phyloP scores from a whole-genome alignment of 192 early-diverging fungal species.

The Gonapodya prolifera region DNA sequence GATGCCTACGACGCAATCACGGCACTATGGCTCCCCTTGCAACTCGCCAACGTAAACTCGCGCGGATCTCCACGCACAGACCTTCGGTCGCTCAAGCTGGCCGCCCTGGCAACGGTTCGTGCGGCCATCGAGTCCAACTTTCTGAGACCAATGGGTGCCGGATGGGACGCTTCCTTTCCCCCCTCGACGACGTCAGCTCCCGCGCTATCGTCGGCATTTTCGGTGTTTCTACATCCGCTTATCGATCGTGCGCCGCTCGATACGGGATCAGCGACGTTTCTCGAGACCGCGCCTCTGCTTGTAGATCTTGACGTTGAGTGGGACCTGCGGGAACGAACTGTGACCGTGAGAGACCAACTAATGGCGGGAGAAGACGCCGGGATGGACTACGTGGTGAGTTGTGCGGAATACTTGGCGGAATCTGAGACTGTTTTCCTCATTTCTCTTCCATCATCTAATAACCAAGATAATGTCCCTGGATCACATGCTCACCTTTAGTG shows the following conservation, averaged over 20 bases:
- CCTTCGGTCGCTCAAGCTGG: background rate
- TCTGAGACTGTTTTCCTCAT: slow-evolving; percentile 15
- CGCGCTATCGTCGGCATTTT: background rate
- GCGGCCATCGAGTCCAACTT: background rate
- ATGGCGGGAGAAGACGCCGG: slow-evolving; percentile 15
- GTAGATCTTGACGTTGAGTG: slow-evolving; percentile 72
- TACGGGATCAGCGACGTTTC: slow-evolving; percentile 31
- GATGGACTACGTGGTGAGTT: slow-evolving; percentile 9
- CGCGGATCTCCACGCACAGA: background rate
- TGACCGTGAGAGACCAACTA: slow-evolving; percentile 20
- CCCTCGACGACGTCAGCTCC: background rate
- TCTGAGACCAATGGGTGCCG: background rate
- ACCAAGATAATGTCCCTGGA: slow-evolving; percentile 43
- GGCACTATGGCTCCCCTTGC: background rate
- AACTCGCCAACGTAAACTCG: background rate
- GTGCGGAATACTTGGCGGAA: slow-evolving; percentile 3
- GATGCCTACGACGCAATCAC: background rate
- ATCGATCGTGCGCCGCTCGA: slow-evolving; percentile 52
- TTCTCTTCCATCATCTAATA: slow-evolving; percentile 23
- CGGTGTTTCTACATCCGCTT: slow-evolving; percentile 11
- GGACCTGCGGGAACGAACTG: slow-evolving; percentile 42
- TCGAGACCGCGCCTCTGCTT: slow-evolving; percentile 64
- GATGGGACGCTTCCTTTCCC: background rate
- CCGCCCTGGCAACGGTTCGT: background rate
- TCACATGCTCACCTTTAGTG: slow-evolving; percentile 41